These are phyloP conservation scores for Diaporthe caulivora DNA, from an alignment of 2,329 filamentous ascomycete genomes.

Conservation along the genomic window DNA sequence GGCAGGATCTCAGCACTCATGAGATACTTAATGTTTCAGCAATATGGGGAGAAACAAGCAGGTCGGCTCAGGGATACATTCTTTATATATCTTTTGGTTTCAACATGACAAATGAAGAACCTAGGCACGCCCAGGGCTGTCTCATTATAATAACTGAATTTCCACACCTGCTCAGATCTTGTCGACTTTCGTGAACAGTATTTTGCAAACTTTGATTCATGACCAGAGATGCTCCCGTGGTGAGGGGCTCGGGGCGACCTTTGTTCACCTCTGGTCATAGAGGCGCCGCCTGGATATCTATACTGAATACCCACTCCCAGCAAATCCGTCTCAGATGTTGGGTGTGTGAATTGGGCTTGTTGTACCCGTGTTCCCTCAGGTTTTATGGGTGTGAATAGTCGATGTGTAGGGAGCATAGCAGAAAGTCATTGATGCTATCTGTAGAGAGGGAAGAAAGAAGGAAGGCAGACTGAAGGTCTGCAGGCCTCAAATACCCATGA, in stretches of 20 bases:
- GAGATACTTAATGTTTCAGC: neutral
- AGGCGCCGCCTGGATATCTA: too few species aligned
- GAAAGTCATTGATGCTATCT: too few species aligned
- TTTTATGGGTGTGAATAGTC: too few species aligned
- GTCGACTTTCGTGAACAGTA: neutral
- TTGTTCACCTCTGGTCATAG: neutral
- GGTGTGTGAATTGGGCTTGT: too few species aligned
- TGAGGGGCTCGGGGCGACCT: neutral
- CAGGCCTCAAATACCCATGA: too few species aligned
- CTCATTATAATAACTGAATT: neutral
- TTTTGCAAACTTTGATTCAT: neutral
- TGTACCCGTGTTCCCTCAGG: too few species aligned
- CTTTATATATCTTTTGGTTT: slow-evolving; percentile 5
- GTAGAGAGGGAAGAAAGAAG: too few species aligned
- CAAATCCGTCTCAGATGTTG: too few species aligned
- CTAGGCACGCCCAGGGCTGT: neutral
- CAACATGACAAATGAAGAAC: neutral
- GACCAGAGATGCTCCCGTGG: neutral
- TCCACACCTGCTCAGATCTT: neutral
- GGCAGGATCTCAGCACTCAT: neutral
- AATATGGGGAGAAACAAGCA: neutral
- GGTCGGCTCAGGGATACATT: neutral
- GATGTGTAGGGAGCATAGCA: too few species aligned
- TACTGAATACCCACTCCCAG: too few species aligned
- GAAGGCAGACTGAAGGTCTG: too few species aligned